Evolutionary conservation across 2,329 filamentous ascomycete genomes (phyloP).

Genomic region (Xylaria digitata): DNA sequence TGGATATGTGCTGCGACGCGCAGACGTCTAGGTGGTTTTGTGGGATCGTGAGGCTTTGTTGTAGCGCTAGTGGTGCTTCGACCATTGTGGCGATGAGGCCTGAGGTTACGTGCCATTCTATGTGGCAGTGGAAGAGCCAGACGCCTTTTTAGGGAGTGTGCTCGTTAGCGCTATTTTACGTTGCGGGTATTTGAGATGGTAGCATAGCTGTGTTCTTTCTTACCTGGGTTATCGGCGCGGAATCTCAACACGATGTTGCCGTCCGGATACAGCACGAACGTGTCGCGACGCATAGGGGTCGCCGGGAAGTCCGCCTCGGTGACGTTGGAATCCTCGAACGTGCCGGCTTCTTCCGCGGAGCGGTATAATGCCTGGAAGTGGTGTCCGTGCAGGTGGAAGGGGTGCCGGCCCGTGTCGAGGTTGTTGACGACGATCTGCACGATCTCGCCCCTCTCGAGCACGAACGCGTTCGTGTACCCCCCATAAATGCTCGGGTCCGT

Average conservation of each 20-base stretch:
- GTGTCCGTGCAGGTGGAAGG: conserved; percentile 83
- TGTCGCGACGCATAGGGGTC: conserved; percentile 75
- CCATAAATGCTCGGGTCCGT: conserved; percentile 73
- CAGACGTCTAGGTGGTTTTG: conserved; percentile 69
- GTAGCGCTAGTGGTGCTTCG: conserved; percentile 71
- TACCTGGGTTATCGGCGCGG: conserved; percentile 73
- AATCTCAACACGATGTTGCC: conserved; percentile 78
- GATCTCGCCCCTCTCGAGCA: conserved; percentile 75
- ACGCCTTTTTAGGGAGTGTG: conserved; percentile 54
- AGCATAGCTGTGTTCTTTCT: conserved; percentile 24
- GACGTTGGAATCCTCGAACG: conserved; percentile 61
- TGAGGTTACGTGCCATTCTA: conserved; percentile 79
- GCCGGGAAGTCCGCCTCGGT: conserved; percentile 61
- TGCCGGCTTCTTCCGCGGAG: conserved; percentile 66
- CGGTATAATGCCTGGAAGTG: conserved; percentile 76
- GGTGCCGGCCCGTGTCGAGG: conserved; percentile 75
- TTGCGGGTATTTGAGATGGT: background rate
- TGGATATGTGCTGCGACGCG: conserved; percentile 60
- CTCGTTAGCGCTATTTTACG: background rate
- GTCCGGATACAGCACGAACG: conserved; percentile 70
- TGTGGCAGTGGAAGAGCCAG: conserved; percentile 83
- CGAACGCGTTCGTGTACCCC: conserved; percentile 71
- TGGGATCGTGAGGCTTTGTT: conserved; percentile 70
- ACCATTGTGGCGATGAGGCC: conserved; percentile 75
- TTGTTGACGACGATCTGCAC: conserved; percentile 84